phyloP scores from a whole-genome alignment of 1,284 basidiomycete species.

The Leccinum pachyderme region DNA sequence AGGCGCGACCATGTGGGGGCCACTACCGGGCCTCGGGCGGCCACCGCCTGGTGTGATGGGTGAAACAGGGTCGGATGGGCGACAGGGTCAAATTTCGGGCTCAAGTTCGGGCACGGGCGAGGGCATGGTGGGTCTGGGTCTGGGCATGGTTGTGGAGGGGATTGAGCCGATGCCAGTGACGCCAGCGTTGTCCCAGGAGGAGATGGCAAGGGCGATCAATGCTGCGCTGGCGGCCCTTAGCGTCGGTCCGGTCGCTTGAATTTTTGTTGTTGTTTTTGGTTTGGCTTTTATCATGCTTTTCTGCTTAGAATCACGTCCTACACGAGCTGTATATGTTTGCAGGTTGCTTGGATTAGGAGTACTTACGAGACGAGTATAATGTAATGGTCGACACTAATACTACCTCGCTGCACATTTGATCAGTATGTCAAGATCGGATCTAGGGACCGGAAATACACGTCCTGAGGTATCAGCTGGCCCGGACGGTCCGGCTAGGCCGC shows the following conservation, averaged over 20 bases:
- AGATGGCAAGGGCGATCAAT: conserved; percentile 23
- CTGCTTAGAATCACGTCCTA: neutral
- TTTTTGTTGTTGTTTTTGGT: neutral
- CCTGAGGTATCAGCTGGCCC: neutral
- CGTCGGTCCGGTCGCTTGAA: conserved; percentile 1
- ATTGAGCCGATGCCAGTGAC: neutral
- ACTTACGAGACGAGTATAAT: neutral
- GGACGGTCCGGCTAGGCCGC: neutral
- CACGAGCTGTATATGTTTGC: neutral
- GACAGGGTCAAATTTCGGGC: neutral
- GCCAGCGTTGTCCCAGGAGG: conserved; percentile 17
- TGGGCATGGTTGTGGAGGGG: neutral
- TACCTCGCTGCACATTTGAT: neutral
- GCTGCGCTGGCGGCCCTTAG: conserved; percentile 22
- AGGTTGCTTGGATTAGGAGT: neutral
- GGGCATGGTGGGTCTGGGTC: neutral
- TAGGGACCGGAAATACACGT: neutral
- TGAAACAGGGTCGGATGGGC: neutral
- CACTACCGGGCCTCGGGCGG: neutral
- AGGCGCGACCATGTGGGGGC: neutral
- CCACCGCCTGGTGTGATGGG: neutral
- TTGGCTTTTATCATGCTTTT: neutral
- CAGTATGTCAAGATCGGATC: neutral
- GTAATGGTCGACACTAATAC: neutral
- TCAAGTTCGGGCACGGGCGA: neutral